Evolutionary conservation across 2,329 filamentous ascomycete genomes (phyloP), one percentile per base, ranked within the genome.

Genomic region (Nemania bipapillata): DNA sequence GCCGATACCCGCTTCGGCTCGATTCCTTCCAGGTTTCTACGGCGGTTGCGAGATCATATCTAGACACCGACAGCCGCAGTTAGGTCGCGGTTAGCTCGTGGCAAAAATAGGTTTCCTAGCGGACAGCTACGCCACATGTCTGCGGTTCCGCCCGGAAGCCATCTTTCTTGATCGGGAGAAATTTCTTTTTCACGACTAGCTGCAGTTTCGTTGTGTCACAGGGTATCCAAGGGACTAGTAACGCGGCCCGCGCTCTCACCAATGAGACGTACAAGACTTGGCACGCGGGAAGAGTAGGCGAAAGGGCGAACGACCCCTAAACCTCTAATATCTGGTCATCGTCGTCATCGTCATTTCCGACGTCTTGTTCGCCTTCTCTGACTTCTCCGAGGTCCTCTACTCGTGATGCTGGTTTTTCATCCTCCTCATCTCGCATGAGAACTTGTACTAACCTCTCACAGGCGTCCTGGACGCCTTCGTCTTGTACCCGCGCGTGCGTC

Each of bases 401-500:
- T 22, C 78, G 78, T 55, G 81, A 80, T 63, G 77, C 74, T 47
- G 80, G 80, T 58, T 83, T 76, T 49, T 73, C 76, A 52, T 81
- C 83, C 72, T 86, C 90, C 78, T 96, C 94, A 52, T 94, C 92
- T 64, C 92, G 85, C 89, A 94, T 93, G 69, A 97, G 79, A 6
- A 97, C 89, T 78, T 99, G 93, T 54, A 99, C 96, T 60, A 98
- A 78, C 65, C 96, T 86, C 79, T 98, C 96, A 75, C 92, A 97
- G 0, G 90, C 92, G 74, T 97, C 94, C 72, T 87, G 86, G 2
- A 98, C 92, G 17, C 85, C 90, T 53, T 96, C 93, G 76, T 97
- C 86, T 24, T 94, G 86, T 4, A 94, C 89, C 24, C 90, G 87
- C 70, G 91, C 76, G 83, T 99, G 96, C 35, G 92, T 91, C 80